These are phyloP conservation scores for Polyplosphaeria fusca DNA, from an alignment of 495 filamentous ascomycete genomes.

Conservation along the genomic window DNA sequence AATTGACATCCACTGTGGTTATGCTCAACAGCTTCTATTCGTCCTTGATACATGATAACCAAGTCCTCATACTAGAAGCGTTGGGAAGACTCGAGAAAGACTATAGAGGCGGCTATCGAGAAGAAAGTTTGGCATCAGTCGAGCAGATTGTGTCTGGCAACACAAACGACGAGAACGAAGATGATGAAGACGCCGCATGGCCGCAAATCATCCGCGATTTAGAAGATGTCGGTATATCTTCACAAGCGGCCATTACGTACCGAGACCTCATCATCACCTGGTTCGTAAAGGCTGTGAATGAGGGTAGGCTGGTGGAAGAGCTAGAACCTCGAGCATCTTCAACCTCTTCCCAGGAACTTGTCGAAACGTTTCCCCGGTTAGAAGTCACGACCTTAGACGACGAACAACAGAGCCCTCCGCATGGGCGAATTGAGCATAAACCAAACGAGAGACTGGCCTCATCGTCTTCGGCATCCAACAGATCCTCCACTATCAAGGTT, in stretches of 20 bases:
- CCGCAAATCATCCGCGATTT: constrained; percentile 28
- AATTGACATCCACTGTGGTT: constrained; percentile 23
- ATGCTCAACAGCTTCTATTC: constrained; percentile 30
- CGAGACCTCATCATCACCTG: constrained; percentile 32
- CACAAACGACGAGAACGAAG: constrained; percentile 7
- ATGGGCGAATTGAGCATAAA: no score
- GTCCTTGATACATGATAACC: constrained; percentile 20
- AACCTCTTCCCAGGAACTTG: no score
- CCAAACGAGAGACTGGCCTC: no score
- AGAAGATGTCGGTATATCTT: constrained; percentile 30
- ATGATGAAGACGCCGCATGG: constrained; percentile 26
- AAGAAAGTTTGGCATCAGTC: constrained; percentile 15
- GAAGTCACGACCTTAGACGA: no score
- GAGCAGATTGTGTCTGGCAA: constrained; percentile 1
- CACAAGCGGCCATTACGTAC: constrained; percentile 13
- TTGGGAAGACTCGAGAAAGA: constrained; percentile 19
- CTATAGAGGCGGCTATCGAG: constrained; percentile 18
- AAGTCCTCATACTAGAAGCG: constrained; percentile 22
- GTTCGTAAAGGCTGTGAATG: constrained; percentile 29
- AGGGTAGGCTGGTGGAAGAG: constrained; percentile 27
- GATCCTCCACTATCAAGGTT: no score
- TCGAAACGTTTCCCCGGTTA: no score
- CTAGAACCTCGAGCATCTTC: background rate
- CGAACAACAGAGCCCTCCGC: no score
- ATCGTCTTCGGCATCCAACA: no score